These are phyloP conservation scores for Saccharomyces pastorianus DNA, from an alignment of 1,139 yeast species.

Conservation along the genomic window DNA sequence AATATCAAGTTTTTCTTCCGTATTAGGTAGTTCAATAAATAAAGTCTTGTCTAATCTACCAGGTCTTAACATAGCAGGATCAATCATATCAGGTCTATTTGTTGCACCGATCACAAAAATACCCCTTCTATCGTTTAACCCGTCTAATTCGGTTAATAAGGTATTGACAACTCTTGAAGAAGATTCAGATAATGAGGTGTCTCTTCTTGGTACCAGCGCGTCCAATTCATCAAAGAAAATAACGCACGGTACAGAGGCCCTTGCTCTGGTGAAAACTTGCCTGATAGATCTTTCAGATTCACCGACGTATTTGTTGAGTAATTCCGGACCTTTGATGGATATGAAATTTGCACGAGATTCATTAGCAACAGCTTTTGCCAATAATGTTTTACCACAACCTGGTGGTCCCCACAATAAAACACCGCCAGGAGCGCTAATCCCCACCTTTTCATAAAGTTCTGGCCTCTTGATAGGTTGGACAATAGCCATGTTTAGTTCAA, in stretches of 20 bases:
- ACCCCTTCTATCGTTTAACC: conserved; percentile 85
- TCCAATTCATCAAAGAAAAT: conserved; percentile 94
- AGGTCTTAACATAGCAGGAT: conserved; percentile 96
- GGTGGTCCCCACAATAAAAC: conserved; percentile 99
- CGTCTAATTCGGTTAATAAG: conserved; percentile 85
- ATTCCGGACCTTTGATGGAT: conserved; percentile 90
- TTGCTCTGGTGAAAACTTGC: conserved; percentile 87
- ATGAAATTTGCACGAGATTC: conserved; percentile 94
- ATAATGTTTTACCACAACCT: conserved; percentile 93
- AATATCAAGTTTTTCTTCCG: conserved; percentile 71
- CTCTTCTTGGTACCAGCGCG: conserved; percentile 92
- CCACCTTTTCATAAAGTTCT: conserved; percentile 79
- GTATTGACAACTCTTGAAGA: conserved; percentile 94
- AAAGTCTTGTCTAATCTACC: conserved; percentile 92
- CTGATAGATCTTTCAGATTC: conserved; percentile 93
- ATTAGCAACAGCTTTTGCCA: conserved; percentile 96
- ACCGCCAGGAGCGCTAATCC: conserved; percentile 95
- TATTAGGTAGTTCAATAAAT: conserved; percentile 80
- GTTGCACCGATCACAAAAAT: conserved; percentile 95
- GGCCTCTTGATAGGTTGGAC: conserved; percentile 96
- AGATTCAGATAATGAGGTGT: conserved; percentile 77
- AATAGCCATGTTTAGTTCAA: conserved; percentile 92
- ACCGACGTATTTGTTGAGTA: conserved; percentile 90
- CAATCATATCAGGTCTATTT: conserved; percentile 96
- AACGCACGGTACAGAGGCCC: conserved; percentile 92